Evolutionary conservation across 2,329 filamentous ascomycete genomes (phyloP), one percentile per base, ranked within the genome.

Genomic region (Colletotrichum sp.): DNA sequence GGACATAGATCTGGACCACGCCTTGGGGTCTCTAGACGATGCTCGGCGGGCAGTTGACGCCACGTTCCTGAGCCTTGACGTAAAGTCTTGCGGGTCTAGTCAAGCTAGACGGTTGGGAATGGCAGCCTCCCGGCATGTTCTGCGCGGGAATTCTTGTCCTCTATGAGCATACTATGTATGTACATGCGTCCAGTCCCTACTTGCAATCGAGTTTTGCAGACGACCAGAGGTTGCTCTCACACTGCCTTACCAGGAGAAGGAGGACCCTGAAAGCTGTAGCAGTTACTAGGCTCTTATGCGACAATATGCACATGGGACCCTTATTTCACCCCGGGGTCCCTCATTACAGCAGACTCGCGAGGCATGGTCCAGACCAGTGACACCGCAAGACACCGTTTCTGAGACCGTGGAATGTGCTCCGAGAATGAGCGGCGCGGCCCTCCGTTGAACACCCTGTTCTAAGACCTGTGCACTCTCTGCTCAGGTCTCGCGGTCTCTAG

Each of bases 51-150:
- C 26, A 68, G 44, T 52, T 36, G 44, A 52, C 73, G 70, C 73
- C 70, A 75, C 59, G 73, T 75, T 75, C 73, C 73, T 75, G 73
- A 39, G 59, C 63, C 60, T 73, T 65, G 73, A 75, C 64, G 64
- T 65, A 65, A 68, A 73, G 64, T 65, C 70, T 68, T 36, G 48
- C 15, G 39, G 39, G 36, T 26, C 34, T 16, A 22, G 44, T 30
- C 15, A 63, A 55, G 69, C 52, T 57, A 30, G 24, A 18, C 28
- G 55, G 36, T 48, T n/a, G n/a, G 34, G 16, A 65, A 68, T 32
- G 34, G 44, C n/a, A 22, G 15, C 63, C 22, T 60, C n/a, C 24
- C 12, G 32, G 22, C 36, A 69, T 32, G 22, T 18, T 18, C 9
- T 48, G 28, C 36, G 5, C 30, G 30, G 44, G 44, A 52, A 52